Percentiles rank a stretch among this genome's conserved stretches.
These are phyloP conservation scores for Fusarium keratoplasticum DNA, from an alignment of 2,329 filamentous ascomycete genomes.

Conservation along the genomic window DNA sequence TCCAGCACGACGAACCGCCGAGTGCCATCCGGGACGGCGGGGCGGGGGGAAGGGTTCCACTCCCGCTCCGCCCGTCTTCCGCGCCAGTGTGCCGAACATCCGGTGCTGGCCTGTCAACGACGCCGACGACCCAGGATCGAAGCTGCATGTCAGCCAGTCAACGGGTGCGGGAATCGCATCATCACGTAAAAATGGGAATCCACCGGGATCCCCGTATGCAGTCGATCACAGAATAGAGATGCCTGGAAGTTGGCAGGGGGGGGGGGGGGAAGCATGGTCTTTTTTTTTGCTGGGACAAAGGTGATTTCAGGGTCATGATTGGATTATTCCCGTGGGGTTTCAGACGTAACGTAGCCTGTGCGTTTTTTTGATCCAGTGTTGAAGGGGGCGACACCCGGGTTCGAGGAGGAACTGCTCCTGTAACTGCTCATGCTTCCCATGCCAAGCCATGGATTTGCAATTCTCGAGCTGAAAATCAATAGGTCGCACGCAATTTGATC, in stretches of 20 bases:
- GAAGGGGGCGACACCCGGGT: slow-evolving; percentile 5
- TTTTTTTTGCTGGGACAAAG: not conserved
- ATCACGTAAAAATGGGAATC: slow-evolving; percentile 16
- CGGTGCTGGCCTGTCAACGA: slow-evolving; percentile 34
- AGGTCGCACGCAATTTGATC: slow-evolving; percentile 25
- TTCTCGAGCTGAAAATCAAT: slow-evolving; percentile 5
- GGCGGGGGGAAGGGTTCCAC: slow-evolving; percentile 14
- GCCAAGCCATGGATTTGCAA: not conserved
- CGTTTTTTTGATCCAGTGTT: not conserved
- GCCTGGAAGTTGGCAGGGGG: slow-evolving; percentile 16
- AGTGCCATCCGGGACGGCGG: slow-evolving; percentile 34
- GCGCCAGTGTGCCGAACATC: slow-evolving; percentile 45
- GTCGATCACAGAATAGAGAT: slow-evolving; percentile 27
- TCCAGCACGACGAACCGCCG: slow-evolving; percentile 8
- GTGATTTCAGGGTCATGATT: slow-evolving; percentile 20
- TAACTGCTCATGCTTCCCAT: not conserved
- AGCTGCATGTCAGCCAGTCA: slow-evolving; percentile 26
- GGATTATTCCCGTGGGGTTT: slow-evolving; percentile 33
- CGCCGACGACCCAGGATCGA: slow-evolving; percentile 34
- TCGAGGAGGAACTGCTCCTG: not conserved
- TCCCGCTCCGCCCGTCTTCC: slow-evolving; percentile 26
- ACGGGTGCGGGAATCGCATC: slow-evolving; percentile 27
- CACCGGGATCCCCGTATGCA: slow-evolving; percentile 15
- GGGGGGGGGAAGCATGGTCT: not conserved
- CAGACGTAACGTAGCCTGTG: slow-evolving; percentile 19